Percentiles rank a stretch among this genome's conserved stretches.
Conservation (phyloP, 306 rosid species). For the Dalbergia cultrata region DNA sequence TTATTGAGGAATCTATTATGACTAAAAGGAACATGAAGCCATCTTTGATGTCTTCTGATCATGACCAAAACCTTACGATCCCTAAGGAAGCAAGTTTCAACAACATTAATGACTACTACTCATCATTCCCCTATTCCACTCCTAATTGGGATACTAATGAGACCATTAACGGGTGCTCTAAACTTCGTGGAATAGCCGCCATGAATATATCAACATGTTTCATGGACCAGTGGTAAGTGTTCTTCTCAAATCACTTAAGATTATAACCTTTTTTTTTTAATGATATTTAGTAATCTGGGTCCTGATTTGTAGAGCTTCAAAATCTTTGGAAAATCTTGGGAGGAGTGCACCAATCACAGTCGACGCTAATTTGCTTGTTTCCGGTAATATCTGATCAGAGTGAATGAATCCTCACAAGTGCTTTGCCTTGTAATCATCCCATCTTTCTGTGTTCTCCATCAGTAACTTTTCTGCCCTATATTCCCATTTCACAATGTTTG, state of each 20-base stretch:
- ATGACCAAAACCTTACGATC: constrained; percentile 52
- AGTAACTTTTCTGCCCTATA: constrained; percentile 53
- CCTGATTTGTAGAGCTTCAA: constrained; percentile 55
- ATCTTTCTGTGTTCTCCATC: constrained; percentile 51
- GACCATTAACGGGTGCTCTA: constrained; percentile 42
- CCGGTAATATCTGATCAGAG: constrained; percentile 52
- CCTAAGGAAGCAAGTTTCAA: constrained; percentile 56
- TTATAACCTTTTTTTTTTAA: constrained; percentile 4
- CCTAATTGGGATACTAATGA: constrained; percentile 69
- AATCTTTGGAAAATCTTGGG: constrained; percentile 54
- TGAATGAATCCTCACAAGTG: constrained; percentile 38
- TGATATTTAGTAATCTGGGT: not conserved
- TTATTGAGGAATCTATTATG: constrained; percentile 55
- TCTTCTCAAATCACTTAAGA: constrained; percentile 1
- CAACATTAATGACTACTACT: constrained; percentile 42
- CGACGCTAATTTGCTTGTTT: constrained; percentile 46
- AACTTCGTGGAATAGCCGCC: constrained; percentile 51
- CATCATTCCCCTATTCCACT: constrained; percentile 57
- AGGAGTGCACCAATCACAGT: constrained; percentile 51
- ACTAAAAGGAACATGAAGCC: constrained; percentile 57
- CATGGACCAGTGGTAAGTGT: constrained; percentile 52
- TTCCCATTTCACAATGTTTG: constrained; percentile 52
- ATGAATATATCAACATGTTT: constrained; percentile 56
- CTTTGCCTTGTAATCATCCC: constrained; percentile 51
- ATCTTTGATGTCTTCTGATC: constrained; percentile 27